Percentiles rank a stretch among this genome's conserved stretches.
Conservation (phyloP, 2,329 filamentous ascomycete genomes). For the Boeremia lycopersici region DNA sequence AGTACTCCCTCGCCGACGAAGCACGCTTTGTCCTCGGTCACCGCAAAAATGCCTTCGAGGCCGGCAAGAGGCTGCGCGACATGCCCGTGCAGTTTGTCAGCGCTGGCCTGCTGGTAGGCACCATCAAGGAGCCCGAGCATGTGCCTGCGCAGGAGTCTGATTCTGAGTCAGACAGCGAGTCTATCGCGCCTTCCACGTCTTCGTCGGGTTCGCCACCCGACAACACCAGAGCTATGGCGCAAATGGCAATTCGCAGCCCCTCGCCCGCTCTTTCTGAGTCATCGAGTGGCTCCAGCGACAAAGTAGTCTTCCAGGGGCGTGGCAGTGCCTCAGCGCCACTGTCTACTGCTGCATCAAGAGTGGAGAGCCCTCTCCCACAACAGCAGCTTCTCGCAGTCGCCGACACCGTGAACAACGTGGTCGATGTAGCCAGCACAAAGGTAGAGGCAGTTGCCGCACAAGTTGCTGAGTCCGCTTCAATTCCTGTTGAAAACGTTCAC, state of each 20-base stretch:
- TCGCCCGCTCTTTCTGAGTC: constrained; percentile 40
- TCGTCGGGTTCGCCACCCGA: constrained; percentile 22
- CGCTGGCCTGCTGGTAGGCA: constrained; percentile 55
- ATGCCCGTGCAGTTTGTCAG: constrained; percentile 65
- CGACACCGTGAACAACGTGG: neutral
- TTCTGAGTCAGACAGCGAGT: constrained; percentile 19
- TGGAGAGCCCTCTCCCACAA: constrained; percentile 9
- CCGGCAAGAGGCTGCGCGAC: constrained; percentile 60
- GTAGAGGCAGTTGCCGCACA: constrained; percentile 2
- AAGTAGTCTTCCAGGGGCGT: constrained; percentile 58
- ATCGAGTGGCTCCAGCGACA: constrained; percentile 58
- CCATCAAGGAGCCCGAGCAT: constrained; percentile 40
- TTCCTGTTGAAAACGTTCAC: constrained; percentile 6
- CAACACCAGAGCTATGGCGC: constrained; percentile 35
- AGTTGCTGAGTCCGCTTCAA: constrained; percentile 3
- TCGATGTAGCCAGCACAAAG: constrained; percentile 1
- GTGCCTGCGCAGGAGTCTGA: constrained; percentile 12
- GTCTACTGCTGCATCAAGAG: constrained; percentile 6
- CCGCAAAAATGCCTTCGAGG: constrained; percentile 52
- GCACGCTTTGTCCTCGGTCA: constrained; percentile 63
- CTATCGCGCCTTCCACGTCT: constrained; percentile 20
- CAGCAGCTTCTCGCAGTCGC: constrained; percentile 4
- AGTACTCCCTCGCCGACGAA: constrained; percentile 62
- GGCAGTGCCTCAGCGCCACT: constrained; percentile 13
- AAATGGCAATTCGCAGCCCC: constrained; percentile 45